phyloP scores from a whole-genome alignment of 306 rosid genomes.

The Citrullus amarus region DNA sequence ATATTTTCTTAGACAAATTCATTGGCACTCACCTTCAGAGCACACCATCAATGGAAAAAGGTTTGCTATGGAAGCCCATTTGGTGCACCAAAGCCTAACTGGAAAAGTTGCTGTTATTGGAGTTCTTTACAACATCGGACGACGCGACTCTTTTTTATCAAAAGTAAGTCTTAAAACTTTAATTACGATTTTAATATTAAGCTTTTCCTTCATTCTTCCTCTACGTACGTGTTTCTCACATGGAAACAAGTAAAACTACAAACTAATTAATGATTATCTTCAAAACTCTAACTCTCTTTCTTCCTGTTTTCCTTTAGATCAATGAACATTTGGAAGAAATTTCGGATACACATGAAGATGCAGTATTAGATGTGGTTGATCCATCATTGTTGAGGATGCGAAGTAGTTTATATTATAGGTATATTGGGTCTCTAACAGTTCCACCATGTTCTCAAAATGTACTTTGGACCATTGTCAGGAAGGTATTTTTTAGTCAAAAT shows the following conservation, averaged over 20 bases:
- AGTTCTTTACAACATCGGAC: slow-evolving; percentile 35
- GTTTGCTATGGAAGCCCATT: slow-evolving; percentile 50
- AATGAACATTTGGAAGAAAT: slow-evolving; percentile 16
- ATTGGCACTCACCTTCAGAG: slow-evolving; percentile 83
- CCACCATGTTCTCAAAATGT: slow-evolving; percentile 64
- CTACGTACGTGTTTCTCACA: no score
- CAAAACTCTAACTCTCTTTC: no score
- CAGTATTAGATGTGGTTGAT: slow-evolving; percentile 23
- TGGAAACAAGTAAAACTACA: no score
- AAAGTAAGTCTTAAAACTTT: slow-evolving; percentile 13
- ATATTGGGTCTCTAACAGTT: slow-evolving; percentile 56
- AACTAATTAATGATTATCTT: no score
- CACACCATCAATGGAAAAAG: slow-evolving; percentile 49
- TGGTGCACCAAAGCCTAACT: slow-evolving; percentile 41
- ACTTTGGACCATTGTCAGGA: slow-evolving; percentile 36
- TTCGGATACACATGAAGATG: neutral
- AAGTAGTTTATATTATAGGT: slow-evolving; percentile 35
- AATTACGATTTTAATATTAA: no score
- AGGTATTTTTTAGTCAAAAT: slow-evolving; percentile 4
- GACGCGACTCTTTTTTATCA: slow-evolving; percentile 36
- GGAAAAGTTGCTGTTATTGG: slow-evolving; percentile 47
- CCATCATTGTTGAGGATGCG: slow-evolving; percentile 20
- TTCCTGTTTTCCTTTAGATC: slow-evolving; percentile 17
- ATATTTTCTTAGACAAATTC: slow-evolving; percentile 40
- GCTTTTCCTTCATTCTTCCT: no score